phyloP scores from a whole-genome alignment of 1,284 basidiomycete genomes.

The Mycocalia duriaeana region DNA sequence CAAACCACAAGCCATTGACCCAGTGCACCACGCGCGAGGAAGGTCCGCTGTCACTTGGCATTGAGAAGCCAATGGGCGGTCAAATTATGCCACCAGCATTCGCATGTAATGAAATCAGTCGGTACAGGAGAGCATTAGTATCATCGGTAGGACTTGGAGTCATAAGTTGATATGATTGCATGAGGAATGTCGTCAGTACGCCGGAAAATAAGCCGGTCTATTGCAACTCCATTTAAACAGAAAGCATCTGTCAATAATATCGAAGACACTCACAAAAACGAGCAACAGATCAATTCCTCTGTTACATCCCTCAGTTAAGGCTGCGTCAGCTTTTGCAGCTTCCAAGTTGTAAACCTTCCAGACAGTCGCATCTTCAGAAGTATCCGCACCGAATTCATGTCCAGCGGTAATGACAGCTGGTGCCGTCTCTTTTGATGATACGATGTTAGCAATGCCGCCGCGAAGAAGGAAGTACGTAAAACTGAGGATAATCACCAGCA shows the following conservation, averaged over 20 bases:
- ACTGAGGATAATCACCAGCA: no score
- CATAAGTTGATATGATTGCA: conserved; percentile 34
- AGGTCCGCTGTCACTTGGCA: no score
- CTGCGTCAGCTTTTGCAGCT: conserved; percentile 28
- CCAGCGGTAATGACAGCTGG: no score
- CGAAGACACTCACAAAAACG: conserved; percentile 33
- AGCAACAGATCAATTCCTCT: conserved; percentile 37
- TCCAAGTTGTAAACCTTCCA: conserved; percentile 38
- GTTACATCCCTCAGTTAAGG: conserved; percentile 31
- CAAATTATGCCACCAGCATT: conserved; percentile 15
- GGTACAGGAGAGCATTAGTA: conserved; percentile 28
- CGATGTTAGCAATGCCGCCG: no score
- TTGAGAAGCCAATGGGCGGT: no score
- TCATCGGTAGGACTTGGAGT: conserved; percentile 25
- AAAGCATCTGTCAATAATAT: conserved; percentile 1
- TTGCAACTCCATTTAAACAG: neutral
- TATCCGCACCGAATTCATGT: conserved; percentile 24
- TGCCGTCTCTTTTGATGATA: no score
- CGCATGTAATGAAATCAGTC: conserved; percentile 24
- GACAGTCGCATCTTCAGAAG: conserved; percentile 26
- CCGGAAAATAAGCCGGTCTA: conserved; percentile 44
- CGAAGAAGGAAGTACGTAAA: no score
- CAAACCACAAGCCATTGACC: conserved; percentile 42
- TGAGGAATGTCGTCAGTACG: conserved; percentile 40
- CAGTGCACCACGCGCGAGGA: conserved; percentile 27